phyloP scores from a whole-genome alignment of 139 green algal species.

The Klebsormidium nitens region DNA sequence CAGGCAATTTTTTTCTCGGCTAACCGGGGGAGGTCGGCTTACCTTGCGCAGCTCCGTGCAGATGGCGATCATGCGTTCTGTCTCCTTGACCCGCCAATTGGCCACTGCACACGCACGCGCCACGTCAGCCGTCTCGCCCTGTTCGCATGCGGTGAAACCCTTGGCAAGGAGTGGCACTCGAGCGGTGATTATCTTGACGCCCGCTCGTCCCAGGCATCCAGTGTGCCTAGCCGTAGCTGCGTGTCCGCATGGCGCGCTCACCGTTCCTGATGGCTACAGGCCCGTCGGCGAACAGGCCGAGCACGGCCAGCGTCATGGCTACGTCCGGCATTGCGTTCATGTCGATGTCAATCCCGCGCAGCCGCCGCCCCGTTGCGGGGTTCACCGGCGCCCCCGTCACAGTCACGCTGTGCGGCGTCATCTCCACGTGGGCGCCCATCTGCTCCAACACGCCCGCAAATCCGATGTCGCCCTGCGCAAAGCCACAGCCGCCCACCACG shows the following conservation, averaged over 20 bases:
- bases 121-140: no score
- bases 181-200: no score
- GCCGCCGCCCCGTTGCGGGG: conserved; percentile 34
- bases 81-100: conserved; percentile 99
- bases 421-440: conserved; percentile 92
- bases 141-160: no score
- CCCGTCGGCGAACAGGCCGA: conserved; percentile 85
- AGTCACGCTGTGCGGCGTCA: conserved; percentile 82
- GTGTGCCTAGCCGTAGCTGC: no score
- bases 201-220: no score
- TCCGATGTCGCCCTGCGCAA: conserved; percentile 79
- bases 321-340: conserved; percentile 99
- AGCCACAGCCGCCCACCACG: no score
- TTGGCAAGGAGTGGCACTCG: no score
- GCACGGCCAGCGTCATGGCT: conserved; percentile 96
- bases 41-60: conserved; percentile 87
- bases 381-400: conserved; percentile 67
- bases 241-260: conserved; percentile 8
- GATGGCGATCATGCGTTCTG: conserved; percentile 97
- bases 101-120: conserved; percentile 64
- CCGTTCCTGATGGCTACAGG: conserved; percentile 84
- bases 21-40: no score
- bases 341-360: conserved; percentile 92
- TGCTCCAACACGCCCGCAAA: conserved; percentile 94
- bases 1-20: no score